Evolutionary conservation across 1,284 basidiomycete species (phyloP), one percentile per base, ranked within the genome.

Genomic region (Gomphus bonarii): DNA sequence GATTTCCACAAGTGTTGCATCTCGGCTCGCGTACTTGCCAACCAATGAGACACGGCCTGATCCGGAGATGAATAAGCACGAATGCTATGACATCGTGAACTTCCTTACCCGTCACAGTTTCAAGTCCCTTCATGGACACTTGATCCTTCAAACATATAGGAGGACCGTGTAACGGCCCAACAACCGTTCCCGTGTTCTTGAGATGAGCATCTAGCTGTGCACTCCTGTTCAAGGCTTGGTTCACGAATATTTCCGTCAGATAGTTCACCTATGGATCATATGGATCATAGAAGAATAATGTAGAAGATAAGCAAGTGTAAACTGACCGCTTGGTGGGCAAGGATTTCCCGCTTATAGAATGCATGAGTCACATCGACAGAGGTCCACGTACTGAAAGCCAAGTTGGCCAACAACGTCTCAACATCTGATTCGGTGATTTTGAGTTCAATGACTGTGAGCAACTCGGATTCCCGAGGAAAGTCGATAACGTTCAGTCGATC

Each of bases 241-340:
- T 79, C 44, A 81, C 72, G 61, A 85, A 84, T 10, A 84, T 79
- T 61, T 86, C 85, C 3, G 84, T 85, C 47, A 89, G 67, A 65
- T 84, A 86, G 61, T 86, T 87, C 0, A 78, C 81, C 73, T 82
- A n/a, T n/a, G n/a, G n/a, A n/a, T n/a, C n/a, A n/a, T n/a, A n/a
- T n/a, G n/a, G n/a, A n/a, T n/a, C n/a, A n/a, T n/a, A n/a, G 50
- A 7, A 49, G 22, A 57, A 61, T 55, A 36, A 50, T 33, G 57
- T 14, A 47, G 49, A 54, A 10, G 25, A 31, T 28, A 3, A 22
- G 11, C 20, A 46, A 7, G 49, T 54, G 8, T 33, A 44, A 49
- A 18, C 84, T 66, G 59, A 90, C 90, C 11, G 89, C 68, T 66
- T 92, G 91, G 59, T 92, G 90, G 0, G 91, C 89, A 51, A 91